Conservation (phyloP, 768 basidiomycete species). For the Tulasnella sp. region DNA sequence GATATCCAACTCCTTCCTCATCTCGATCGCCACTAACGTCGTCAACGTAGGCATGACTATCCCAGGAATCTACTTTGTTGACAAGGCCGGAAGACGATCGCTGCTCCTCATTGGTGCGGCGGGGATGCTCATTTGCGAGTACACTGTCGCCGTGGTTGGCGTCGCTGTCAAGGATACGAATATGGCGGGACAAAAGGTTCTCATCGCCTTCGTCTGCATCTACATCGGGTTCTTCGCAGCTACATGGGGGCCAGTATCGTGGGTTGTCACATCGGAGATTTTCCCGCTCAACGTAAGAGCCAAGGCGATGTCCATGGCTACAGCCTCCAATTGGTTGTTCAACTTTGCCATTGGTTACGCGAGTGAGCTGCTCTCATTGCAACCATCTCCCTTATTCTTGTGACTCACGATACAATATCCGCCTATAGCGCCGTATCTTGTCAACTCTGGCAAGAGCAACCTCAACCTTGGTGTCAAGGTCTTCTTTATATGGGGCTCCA, state of each 20-base stretch:
- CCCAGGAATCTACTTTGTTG: not conserved
- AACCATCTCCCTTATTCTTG: not conserved
- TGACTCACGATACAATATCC: conserved; percentile 17
- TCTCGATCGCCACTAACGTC: not conserved
- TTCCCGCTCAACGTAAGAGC: conserved; percentile 75
- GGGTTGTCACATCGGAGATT: conserved; percentile 64
- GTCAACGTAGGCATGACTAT: not conserved
- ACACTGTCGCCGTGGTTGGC: conserved; percentile 33
- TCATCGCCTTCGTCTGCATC: conserved; percentile 22
- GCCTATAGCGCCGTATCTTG: conserved; percentile 36
- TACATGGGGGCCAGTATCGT: conserved; percentile 66
- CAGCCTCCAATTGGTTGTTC: conserved; percentile 67
- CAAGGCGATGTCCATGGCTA: conserved; percentile 69
- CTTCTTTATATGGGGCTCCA: conserved; percentile 77
- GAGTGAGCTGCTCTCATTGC: conserved; percentile 12
- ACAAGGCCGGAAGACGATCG: not conserved
- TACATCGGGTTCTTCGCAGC: conserved; percentile 27
- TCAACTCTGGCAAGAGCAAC: conserved; percentile 29
- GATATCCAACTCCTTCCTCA: not conserved
- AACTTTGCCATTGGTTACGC: conserved; percentile 56
- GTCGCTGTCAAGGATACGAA: conserved; percentile 26
- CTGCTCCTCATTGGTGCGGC: conserved; percentile 68
- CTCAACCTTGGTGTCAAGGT: conserved; percentile 39
- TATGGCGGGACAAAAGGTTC: conserved; percentile 25
- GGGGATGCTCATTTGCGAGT: conserved; percentile 80